Evolutionary conservation across 2,329 filamentous ascomycete genomes (phyloP), one percentile per base, ranked within the genome.

Genomic region (Calonectria crousiana): DNA sequence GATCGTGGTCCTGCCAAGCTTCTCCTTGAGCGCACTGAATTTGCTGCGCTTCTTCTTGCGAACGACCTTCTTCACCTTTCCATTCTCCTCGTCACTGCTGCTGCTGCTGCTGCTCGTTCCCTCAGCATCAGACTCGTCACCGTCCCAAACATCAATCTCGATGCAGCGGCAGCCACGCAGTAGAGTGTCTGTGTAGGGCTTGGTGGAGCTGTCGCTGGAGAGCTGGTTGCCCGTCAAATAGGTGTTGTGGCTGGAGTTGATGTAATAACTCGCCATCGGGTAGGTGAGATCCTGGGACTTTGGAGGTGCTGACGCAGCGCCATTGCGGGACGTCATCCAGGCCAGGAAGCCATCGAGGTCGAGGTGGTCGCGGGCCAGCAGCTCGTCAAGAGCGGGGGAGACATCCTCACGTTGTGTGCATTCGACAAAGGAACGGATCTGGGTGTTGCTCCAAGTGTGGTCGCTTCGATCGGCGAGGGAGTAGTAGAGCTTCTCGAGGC

Each of bases 111-210:
- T 79, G 44, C 78, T 79, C 14, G 78, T 80, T 2, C 74, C 77
- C 66, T 84, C 92, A 82, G 86, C 94, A 90, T 84, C 94, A 81
- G 81, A 95, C 80, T 95, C 93, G 71, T 94, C 92, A 52, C 96
- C 96, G 83, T 98, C 95, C 96, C 96, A 98, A 80, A 97, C 97
- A 81, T 98, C 96, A 74, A 98, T 95, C 86, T 98, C 96, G 73
- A 98, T 93, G 84, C 96, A 98, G 23, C 96, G 93, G 80, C 96
- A 98, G 2, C 95, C 95, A 67, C 95, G 92, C 78, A 95, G 90
- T 71, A 98, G 87, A 13, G 96, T 95, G 66, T 93, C 93, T 78
- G 95, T 95, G 87, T 98, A 98, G 3, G 95, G 94, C 78, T 95
- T 94, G 0, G 95, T 95, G 82, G 95, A 97, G 67, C 95, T 97